phyloP scores from a whole-genome alignment of 1,139 yeast genomes.

The Kodamaea derodonti region DNA sequence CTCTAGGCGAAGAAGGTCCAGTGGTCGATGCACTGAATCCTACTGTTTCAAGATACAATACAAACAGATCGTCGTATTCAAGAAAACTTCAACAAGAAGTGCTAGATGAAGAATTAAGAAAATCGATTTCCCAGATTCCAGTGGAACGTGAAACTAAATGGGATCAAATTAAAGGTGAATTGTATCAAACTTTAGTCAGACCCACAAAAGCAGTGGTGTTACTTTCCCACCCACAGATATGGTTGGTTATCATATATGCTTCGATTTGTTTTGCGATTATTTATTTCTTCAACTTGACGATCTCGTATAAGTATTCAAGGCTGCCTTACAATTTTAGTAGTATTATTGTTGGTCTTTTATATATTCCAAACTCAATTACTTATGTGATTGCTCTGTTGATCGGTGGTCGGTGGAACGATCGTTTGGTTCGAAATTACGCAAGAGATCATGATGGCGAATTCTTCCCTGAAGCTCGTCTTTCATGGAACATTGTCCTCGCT shows the following conservation, averaged over 20 bases:
- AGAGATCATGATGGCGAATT: conserved; percentile 57
- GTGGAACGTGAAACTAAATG: conserved; percentile 5
- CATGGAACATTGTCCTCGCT: conserved; percentile 70
- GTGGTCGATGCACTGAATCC: conserved; percentile 40
- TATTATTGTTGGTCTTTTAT: conserved; percentile 67
- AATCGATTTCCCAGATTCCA: conserved; percentile 12
- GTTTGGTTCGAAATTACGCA: conserved; percentile 51
- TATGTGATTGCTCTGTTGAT: conserved; percentile 68
- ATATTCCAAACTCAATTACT: conserved; percentile 79
- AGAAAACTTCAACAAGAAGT: conserved; percentile 24
- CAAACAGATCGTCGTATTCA: conserved; percentile 34
- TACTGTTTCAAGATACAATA: conserved; percentile 30
- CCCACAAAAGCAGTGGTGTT: conserved; percentile 52
- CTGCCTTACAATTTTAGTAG: conserved; percentile 68
- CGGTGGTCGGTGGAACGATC: conserved; percentile 81
- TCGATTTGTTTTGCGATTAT: conserved; percentile 65
- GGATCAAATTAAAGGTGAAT: conserved; percentile 12
- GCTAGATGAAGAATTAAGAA: conserved; percentile 20
- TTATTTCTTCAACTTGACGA: conserved; percentile 72
- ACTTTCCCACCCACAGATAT: conserved; percentile 69
- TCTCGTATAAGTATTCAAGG: conserved; percentile 58
- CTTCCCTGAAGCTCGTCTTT: conserved; percentile 75
- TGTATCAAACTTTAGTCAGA: conserved; percentile 42
- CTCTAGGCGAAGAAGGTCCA: conserved; percentile 23
- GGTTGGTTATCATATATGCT: conserved; percentile 59